Evolutionary conservation across 2,329 filamentous ascomycete genomes (phyloP).

Genomic region (Pseudogymnoascus sp.): DNA sequence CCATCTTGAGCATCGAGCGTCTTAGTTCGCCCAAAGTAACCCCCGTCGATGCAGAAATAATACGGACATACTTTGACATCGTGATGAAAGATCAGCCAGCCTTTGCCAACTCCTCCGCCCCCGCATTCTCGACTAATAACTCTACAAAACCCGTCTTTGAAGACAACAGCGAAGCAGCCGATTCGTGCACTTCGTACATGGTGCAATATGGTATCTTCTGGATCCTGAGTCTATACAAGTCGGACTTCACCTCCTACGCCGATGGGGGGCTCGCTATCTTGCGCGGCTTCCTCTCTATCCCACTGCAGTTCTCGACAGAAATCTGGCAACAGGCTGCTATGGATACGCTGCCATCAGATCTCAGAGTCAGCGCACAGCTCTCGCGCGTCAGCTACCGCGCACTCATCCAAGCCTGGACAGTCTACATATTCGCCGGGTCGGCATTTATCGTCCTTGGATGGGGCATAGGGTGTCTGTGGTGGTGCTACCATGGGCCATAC

Average conservation of each 20-base stretch:
- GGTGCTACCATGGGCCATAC: background rate
- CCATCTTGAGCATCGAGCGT: slow-evolving; percentile 1
- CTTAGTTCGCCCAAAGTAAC: background rate
- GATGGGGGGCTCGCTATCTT: background rate
- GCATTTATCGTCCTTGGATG: background rate
- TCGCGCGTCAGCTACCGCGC: background rate
- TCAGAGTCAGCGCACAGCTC: background rate
- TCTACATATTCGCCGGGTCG: background rate
- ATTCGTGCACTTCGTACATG: background rate
- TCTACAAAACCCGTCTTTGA: background rate
- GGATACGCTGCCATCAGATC: background rate
- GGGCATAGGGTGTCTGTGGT: slow-evolving; percentile 3
- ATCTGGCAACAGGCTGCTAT: slow-evolving; percentile 3
- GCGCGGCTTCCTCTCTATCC: slow-evolving; percentile 5
- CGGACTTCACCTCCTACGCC: background rate
- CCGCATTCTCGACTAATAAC: background rate
- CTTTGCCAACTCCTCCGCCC: background rate
- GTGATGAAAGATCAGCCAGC: slow-evolving; percentile 2
- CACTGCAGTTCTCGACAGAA: background rate
- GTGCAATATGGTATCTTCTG: slow-evolving; percentile 1
- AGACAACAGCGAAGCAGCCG: background rate
- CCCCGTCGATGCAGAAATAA: background rate
- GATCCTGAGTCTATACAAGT: background rate
- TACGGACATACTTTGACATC: background rate
- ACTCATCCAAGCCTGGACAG: background rate